A percentile compares a stretch with the other conserved stretches of the same genome.
phyloP scores from a whole-genome alignment of 1,284 basidiomycete species.

The Malassezia restricta region DNA sequence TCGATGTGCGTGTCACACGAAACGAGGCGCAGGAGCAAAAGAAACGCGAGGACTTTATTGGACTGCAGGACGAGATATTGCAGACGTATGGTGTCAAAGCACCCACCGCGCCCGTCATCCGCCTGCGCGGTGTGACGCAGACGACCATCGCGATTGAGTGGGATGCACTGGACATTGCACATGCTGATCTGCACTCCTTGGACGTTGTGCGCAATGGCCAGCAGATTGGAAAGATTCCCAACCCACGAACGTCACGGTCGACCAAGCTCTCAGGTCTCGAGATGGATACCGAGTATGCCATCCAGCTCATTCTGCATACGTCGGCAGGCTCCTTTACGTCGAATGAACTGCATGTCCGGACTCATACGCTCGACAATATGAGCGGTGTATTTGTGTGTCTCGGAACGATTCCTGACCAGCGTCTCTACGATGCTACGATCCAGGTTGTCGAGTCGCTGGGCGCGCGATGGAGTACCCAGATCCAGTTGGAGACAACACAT shows the following conservation, averaged over 20 bases:
- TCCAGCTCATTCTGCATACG: conserved; percentile 43
- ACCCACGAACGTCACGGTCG: conserved; percentile 37
- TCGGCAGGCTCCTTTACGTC: conserved; percentile 36
- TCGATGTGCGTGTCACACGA: conserved; percentile 39
- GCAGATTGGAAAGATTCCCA: conserved; percentile 39
- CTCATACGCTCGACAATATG: conserved; percentile 41
- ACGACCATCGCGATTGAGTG: conserved; percentile 44
- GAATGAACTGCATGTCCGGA: conserved; percentile 28
- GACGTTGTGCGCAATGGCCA: conserved; percentile 43
- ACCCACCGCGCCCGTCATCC: conserved; percentile 31
- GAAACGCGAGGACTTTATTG: conserved; percentile 32
- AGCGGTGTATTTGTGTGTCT: conserved; percentile 42
- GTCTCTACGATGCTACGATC: conserved; percentile 25
- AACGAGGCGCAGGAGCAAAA: conserved; percentile 36
- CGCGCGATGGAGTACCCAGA: conserved; percentile 63
- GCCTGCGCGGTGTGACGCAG: conserved; percentile 40
- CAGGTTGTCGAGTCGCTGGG: conserved; percentile 25
- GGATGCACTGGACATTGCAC: conserved; percentile 36
- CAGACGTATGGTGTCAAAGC: conserved; percentile 32
- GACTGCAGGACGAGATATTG: conserved; percentile 41
- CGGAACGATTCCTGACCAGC: conserved; percentile 25
- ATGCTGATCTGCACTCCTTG: conserved; percentile 31
- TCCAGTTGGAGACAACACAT: conserved; percentile 58
- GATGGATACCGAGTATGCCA: conserved; percentile 40
- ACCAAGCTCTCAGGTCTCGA: conserved; percentile 42